Evolutionary conservation across 164 flowering plant species (phyloP).

Genomic region (Umbellularia californica): DNA sequence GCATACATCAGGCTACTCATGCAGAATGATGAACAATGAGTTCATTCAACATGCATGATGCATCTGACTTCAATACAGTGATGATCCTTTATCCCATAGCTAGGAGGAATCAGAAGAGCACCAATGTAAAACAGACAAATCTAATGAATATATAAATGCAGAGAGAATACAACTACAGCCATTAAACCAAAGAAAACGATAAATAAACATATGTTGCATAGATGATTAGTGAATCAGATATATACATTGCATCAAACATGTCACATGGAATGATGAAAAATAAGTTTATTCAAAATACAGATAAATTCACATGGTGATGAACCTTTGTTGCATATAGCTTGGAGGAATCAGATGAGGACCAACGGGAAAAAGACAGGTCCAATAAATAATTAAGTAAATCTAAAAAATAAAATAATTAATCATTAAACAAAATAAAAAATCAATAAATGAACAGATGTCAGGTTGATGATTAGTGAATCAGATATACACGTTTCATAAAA

Average conservation of each 20-base stretch:
- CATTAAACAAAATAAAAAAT: too few species aligned
- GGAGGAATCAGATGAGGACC: too few species aligned
- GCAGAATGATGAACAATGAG: not conserved
- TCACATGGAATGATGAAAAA: not conserved
- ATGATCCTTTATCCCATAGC: not conserved
- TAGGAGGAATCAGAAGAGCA: not conserved
- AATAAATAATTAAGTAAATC: too few species aligned
- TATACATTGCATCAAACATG: too few species aligned
- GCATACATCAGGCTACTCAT: not conserved
- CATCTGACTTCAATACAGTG: not conserved
- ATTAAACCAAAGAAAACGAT: not conserved
- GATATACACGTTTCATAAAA: too few species aligned
- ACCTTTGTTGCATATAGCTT: too few species aligned
- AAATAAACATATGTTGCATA: not conserved
- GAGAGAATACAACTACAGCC: not conserved
- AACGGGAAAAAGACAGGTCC: too few species aligned
- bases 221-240: not conserved
- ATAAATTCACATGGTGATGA: too few species aligned
- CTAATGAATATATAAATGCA: not conserved
- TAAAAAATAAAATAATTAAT: too few species aligned
- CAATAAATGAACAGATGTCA: not conserved
- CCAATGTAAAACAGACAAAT: not conserved
- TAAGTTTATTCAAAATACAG: too few species aligned
- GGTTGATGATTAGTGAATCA: not conserved
- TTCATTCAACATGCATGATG: not conserved